phyloP scores from a whole-genome alignment of 2,329 filamentous ascomycete genomes.

The Colletotrichum incanum region DNA sequence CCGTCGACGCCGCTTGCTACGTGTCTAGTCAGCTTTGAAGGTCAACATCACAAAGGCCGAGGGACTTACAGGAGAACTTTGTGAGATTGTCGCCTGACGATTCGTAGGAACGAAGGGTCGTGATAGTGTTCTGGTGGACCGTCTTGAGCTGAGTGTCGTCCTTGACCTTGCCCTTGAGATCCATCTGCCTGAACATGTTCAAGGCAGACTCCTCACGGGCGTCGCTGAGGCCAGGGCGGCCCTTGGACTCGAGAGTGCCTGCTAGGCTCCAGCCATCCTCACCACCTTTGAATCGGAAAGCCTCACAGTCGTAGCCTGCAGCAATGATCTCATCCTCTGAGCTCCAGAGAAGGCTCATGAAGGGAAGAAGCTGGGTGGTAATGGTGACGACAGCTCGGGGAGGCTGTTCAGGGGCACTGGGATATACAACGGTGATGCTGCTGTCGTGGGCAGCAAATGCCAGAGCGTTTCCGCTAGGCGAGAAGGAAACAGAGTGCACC shows the following conservation, averaged over 20 bases:
- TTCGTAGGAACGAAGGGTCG: slow-evolving; percentile 84
- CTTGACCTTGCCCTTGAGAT: slow-evolving; percentile 92
- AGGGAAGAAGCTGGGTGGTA: slow-evolving; percentile 90
- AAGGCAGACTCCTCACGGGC: slow-evolving; percentile 90
- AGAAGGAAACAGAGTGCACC: slow-evolving; percentile 95
- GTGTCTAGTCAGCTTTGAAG: slow-evolving; percentile 48
- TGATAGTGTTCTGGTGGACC: slow-evolving; percentile 96
- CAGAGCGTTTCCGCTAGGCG: slow-evolving; percentile 91
- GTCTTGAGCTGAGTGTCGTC: slow-evolving; percentile 97
- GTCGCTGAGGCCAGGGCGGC: slow-evolving; percentile 72
- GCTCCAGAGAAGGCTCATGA: slow-evolving; percentile 94
- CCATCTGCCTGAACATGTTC: slow-evolving; percentile 99
- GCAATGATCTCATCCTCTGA: slow-evolving; percentile 94
- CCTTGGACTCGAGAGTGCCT: slow-evolving; percentile 85
- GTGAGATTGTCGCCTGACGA: slow-evolving; percentile 74
- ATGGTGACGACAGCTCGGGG: slow-evolving; percentile 92
- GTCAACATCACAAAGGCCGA: slow-evolving; percentile 3
- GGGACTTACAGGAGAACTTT: slow-evolving; percentile 88
- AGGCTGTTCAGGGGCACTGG: slow-evolving; percentile 89
- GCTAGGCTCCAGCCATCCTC: slow-evolving; percentile 87
- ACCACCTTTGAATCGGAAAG: slow-evolving; percentile 88
- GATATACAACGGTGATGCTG: slow-evolving; percentile 97
- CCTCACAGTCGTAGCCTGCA: slow-evolving; percentile 91
- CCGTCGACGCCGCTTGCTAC: slow-evolving; percentile 87
- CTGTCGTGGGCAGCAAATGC: slow-evolving; percentile 97